phyloP scores from a whole-genome alignment of 306 rosid species.

The Pyrus betulifolia region DNA sequence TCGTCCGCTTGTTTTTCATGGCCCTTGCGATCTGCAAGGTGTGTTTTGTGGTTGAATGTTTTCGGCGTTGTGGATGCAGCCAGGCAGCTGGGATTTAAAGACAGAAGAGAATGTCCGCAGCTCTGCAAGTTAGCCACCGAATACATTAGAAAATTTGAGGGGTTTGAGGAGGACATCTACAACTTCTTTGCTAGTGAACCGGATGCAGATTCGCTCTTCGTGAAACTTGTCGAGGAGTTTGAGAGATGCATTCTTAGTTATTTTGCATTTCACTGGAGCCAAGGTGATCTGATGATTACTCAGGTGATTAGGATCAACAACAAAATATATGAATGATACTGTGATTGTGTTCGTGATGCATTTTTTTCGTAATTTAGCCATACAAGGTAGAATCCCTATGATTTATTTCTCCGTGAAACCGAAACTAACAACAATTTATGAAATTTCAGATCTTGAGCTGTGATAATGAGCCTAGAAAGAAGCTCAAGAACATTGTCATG shows the following conservation, averaged over 20 bases:
- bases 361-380: neutral
- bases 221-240: slow-evolving; percentile 95
- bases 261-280: slow-evolving; percentile 89
- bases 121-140: slow-evolving; percentile 84
- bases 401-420: neutral
- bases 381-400: neutral
- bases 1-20: neutral
- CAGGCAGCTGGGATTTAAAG: slow-evolving; percentile 89
- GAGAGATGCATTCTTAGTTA: slow-evolving; percentile 97
- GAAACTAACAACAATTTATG: neutral
- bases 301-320: slow-evolving; percentile 43
- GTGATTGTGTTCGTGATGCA: neutral
- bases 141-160: slow-evolving; percentile 66
- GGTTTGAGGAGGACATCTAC: slow-evolving; percentile 73
- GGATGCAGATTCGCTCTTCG: slow-evolving; percentile 76
- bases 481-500: slow-evolving; percentile 75
- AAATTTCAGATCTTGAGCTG: slow-evolving; percentile 62
- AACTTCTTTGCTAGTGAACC: slow-evolving; percentile 65
- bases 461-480: slow-evolving; percentile 70
- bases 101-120: slow-evolving; percentile 65
- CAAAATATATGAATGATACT: neutral
- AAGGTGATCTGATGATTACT: slow-evolving; percentile 66
- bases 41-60: neutral
- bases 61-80: slow-evolving; percentile 42
- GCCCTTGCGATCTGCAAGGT: neutral